Base-by-base conservation (phyloP, 208 protist genomes). In the Herpetomonas samuelpessoai region DNA sequence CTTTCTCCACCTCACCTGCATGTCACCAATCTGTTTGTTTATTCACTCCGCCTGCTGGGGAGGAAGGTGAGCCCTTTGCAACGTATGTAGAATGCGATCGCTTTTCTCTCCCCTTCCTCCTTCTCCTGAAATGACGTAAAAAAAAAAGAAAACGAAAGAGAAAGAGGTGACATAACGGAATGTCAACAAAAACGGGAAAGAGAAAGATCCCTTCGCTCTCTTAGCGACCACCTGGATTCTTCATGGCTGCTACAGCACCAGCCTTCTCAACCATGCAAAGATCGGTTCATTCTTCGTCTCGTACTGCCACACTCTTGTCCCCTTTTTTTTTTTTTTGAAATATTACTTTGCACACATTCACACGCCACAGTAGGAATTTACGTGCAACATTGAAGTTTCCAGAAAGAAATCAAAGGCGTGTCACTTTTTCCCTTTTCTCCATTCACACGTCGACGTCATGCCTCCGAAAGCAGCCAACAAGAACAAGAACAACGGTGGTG, bases 401-500 rank as follows among this genome's bases (percentile, higher is more conserved):
- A n/a, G n/a, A n/a, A n/a, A n/a, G n/a, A n/a, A n/a, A n/a, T n/a
- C n/a, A n/a, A n/a, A n/a, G n/a, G n/a, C n/a, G n/a, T n/a, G n/a
- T n/a, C 7, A 10, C 35, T 30, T 53, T 45, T 39, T 19, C 12
- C 49, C 10, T 22, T 21, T 19, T 30, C 44, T 21, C 46, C 14
- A 14, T 60, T 45, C 19, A 29, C 18, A 25, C 9, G 9, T 60
- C 10, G 4, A 16, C 35, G 22, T 30, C 31, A 86, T 88, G 77
- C 76, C 79, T 19, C 66, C 79, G 38, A 85, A 88, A 53, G 51
- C 51, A 0, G 0, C 53, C 18, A 62, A 62, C 47, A 55, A 58
- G 18, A 44, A 51, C 39, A 47, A 35, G 24, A 77, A 74, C 41
- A 81, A 81, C 21, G 71, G 76, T 30, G 81, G 71, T 28, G 68